These are phyloP conservation scores for Wickerhamomyces mucosus DNA, from an alignment of 805 yeast genomes.

Conservation along the genomic window DNA sequence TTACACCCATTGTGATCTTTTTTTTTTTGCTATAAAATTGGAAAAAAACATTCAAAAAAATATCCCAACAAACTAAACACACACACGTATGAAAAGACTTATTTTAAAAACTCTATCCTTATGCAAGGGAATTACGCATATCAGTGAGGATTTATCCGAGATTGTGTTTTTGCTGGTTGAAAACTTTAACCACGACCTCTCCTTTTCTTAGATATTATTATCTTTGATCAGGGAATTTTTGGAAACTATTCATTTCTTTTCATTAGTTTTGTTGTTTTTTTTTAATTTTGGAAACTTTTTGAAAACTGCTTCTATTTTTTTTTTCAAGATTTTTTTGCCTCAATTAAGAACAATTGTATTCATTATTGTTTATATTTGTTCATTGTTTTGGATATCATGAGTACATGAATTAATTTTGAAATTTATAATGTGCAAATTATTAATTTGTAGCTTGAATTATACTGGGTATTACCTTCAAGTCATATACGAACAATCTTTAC, in stretches of 20 bases:
- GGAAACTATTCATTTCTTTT: slow-evolving; percentile 9
- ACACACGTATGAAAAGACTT: not conserved
- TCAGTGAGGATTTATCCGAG: slow-evolving; percentile 99
- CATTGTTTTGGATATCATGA: too few relatives aligned
- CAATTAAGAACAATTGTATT: too few relatives aligned
- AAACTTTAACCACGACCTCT: slow-evolving; percentile 95
- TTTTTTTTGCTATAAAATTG: too few relatives aligned
- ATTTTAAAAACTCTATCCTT: slow-evolving; percentile 57
- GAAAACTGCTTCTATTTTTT: too few relatives aligned
- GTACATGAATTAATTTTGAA: slow-evolving; percentile 1
- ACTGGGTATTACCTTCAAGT: too few relatives aligned
- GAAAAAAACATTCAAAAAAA: too few relatives aligned
- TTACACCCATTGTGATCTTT: not conserved
- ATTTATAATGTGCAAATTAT: too few relatives aligned
- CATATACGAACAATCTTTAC: too few relatives aligned
- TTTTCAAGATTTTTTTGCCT: too few relatives aligned
- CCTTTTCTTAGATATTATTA: slow-evolving; percentile 50
- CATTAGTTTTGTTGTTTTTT: slow-evolving; percentile 1
- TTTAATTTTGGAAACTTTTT: slow-evolving; percentile 3
- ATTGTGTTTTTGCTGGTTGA: slow-evolving; percentile 99
- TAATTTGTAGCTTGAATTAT: too few relatives aligned
- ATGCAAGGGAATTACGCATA: slow-evolving; percentile 99
- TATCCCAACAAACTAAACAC: not conserved
- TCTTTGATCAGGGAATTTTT: slow-evolving; percentile 17
- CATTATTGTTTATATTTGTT: too few relatives aligned